Percentiles rank a stretch among this genome's conserved stretches.
Conservation (phyloP, 2,329 filamentous ascomycete species). For the Laburnicola sp. region DNA sequence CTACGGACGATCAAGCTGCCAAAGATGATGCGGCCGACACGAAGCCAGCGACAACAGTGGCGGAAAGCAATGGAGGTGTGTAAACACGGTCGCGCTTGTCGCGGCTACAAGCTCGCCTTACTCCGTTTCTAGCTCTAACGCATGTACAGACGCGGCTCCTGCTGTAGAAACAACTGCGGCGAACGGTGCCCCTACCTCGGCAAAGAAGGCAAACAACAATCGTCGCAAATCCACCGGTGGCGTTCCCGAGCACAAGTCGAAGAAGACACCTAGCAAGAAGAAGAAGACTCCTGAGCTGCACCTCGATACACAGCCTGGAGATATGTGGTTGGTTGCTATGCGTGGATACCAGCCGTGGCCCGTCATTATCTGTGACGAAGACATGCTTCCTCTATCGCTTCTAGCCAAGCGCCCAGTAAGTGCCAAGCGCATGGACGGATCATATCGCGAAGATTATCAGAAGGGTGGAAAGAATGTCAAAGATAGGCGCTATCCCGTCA, state of each 20-base stretch:
- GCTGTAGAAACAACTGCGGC: constrained; percentile 43
- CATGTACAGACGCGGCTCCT: constrained; percentile 32
- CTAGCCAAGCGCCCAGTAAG: constrained; percentile 80
- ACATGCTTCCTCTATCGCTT: constrained; percentile 82
- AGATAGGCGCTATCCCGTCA: constrained; percentile 88
- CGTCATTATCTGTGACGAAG: constrained; percentile 88
- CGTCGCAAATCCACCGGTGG: constrained; percentile 70
- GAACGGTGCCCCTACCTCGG: constrained; percentile 55
- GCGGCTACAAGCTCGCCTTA: neutral
- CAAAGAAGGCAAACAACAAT: constrained; percentile 33
- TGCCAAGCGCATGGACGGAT: constrained; percentile 78
- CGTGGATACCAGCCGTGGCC: constrained; percentile 97
- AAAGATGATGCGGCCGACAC: constrained; percentile 30
- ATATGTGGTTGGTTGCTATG: constrained; percentile 89
- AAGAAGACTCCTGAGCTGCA: constrained; percentile 69
- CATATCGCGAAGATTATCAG: constrained; percentile 81
- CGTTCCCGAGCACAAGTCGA: constrained; percentile 66
- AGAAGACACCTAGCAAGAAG: constrained; percentile 72
- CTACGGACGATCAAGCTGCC: constrained; percentile 21
- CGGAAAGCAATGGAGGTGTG: constrained; percentile 32
- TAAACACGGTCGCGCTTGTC: constrained; percentile 2
- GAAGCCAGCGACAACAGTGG: constrained; percentile 26
- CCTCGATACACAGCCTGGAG: constrained; percentile 82
- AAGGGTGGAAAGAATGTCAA: constrained; percentile 84
- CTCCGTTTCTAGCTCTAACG: neutral